Evolutionary conservation across 2,329 filamentous ascomycete species (phyloP).

Genomic region (Nigrospora osmanthi): DNA sequence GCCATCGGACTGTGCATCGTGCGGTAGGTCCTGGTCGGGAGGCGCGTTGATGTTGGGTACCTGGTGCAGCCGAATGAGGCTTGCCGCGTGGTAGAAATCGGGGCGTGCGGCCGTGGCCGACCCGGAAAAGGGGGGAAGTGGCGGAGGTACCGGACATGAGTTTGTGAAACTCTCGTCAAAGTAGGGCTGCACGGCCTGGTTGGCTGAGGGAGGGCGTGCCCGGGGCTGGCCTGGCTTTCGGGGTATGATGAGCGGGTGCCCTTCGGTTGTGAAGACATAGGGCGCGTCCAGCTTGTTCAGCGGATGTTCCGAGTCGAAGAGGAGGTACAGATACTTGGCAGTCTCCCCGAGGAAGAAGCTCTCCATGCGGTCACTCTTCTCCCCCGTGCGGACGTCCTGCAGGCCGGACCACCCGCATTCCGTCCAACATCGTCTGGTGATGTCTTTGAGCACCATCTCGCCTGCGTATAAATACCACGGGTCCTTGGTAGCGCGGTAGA

Average conservation of each 20-base stretch:
- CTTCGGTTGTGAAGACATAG: constrained; percentile 93
- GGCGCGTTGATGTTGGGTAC: constrained; percentile 56
- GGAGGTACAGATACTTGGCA: constrained; percentile 86
- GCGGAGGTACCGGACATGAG: constrained; percentile 59
- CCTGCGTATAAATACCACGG: constrained; percentile 95
- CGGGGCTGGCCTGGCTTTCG: constrained; percentile 24
- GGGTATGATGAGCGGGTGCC: constrained; percentile 85
- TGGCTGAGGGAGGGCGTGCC: constrained; percentile 12
- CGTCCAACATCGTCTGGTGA: constrained; percentile 81
- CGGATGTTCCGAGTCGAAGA: constrained; percentile 81
- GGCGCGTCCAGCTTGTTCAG: constrained; percentile 80
- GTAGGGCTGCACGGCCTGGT: constrained; percentile 23
- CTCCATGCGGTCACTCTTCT: constrained; percentile 92
- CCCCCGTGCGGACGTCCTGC: constrained; percentile 72
- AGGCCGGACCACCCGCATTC: constrained; percentile 90
- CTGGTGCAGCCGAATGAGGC: constrained; percentile 72
- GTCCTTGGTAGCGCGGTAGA: constrained; percentile 90
- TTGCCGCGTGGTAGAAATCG: constrained; percentile 85
- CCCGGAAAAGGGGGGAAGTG: constrained; percentile 56
- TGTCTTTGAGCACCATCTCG: constrained; percentile 89
- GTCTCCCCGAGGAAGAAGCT: constrained; percentile 98
- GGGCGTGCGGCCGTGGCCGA: constrained; percentile 72
- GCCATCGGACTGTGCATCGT: constrained; percentile 25
- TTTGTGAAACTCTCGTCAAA: constrained; percentile 41
- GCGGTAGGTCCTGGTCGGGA: background rate